Conservation (phyloP, 1,284 basidiomycete species). For the Schizophyllum commune region DNA sequence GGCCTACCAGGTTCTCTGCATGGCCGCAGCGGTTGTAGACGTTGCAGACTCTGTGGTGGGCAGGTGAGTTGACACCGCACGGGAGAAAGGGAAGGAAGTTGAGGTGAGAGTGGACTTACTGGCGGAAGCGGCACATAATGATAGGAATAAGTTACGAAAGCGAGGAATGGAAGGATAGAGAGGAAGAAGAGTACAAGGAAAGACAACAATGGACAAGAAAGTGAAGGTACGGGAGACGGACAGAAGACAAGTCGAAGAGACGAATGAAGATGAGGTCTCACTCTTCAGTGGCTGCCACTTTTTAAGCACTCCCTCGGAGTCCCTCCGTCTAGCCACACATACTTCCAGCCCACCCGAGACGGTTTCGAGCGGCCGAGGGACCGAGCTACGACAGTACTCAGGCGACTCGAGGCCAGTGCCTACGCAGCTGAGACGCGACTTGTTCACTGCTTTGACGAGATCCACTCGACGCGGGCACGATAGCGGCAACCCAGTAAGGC, state of each 20-base stretch:
- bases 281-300: too few species aligned
- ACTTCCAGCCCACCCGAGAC: too few species aligned
- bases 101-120: constrained; percentile 6
- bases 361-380: too few species aligned
- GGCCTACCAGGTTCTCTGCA: constrained; percentile 11
- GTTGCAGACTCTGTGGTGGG: constrained; percentile 9
- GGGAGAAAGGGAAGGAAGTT: neutral
- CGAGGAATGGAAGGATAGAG: neutral
- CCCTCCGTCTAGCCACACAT: too few species aligned
- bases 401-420: too few species aligned
- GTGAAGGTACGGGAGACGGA: constrained; percentile 2
- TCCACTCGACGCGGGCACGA: too few species aligned
- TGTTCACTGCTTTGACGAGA: too few species aligned
- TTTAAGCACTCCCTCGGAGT: too few species aligned
- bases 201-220: neutral
- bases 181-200: neutral
- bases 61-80: neutral
- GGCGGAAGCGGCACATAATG: constrained; percentile 14
- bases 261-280: neutral
- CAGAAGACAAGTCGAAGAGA: neutral
- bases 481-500: too few species aligned
- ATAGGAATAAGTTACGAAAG: neutral
- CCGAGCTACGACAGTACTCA: too few species aligned
- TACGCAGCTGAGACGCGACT: too few species aligned
- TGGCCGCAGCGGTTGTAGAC: constrained; percentile 11